phyloP scores from a whole-genome alignment of 1,284 basidiomycete genomes.

The Naganishia sp. region DNA sequence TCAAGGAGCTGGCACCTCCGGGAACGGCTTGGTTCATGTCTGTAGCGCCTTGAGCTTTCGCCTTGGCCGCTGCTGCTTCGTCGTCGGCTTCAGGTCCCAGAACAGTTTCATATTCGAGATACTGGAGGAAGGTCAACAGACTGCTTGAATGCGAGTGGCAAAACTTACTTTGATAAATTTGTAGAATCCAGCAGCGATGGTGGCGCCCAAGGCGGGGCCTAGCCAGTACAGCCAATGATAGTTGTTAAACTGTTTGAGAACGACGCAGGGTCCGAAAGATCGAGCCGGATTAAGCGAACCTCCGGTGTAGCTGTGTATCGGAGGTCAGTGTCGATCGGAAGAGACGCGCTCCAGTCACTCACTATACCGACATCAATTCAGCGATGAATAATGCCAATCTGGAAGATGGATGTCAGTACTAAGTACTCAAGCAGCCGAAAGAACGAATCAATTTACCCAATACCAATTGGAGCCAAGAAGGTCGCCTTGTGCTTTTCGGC shows the following conservation, averaged over 20 bases:
- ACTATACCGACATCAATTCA: conserved; percentile 54
- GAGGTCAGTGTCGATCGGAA: no score
- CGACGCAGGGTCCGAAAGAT: conserved; percentile 72
- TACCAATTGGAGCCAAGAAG: conserved; percentile 59
- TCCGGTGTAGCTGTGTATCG: conserved; percentile 44
- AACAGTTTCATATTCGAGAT: no score
- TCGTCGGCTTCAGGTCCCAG: conserved; percentile 33
- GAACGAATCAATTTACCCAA: conserved; percentile 43
- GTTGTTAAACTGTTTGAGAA: conserved; percentile 60
- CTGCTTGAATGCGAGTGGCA: no score
- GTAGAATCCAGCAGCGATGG: conserved; percentile 64
- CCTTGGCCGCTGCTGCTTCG: conserved; percentile 7
- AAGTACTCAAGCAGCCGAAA: background rate
- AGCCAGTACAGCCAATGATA: conserved; percentile 64
- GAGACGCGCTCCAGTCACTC: background rate
- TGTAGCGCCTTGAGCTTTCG: no score
- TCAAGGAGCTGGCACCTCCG: conserved; percentile 11
- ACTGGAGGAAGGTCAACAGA: no score
- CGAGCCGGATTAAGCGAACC: conserved; percentile 58
- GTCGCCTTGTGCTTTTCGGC: conserved; percentile 62
- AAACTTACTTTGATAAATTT: conserved; percentile 58
- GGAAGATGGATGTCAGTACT: background rate
- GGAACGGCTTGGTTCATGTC: conserved; percentile 15
- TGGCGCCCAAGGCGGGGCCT: conserved; percentile 64
- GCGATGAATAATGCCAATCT: conserved; percentile 55